Base-by-base conservation (phyloP, 2,329 filamentous ascomycete species). In the Phialophora verrucosa region DNA sequence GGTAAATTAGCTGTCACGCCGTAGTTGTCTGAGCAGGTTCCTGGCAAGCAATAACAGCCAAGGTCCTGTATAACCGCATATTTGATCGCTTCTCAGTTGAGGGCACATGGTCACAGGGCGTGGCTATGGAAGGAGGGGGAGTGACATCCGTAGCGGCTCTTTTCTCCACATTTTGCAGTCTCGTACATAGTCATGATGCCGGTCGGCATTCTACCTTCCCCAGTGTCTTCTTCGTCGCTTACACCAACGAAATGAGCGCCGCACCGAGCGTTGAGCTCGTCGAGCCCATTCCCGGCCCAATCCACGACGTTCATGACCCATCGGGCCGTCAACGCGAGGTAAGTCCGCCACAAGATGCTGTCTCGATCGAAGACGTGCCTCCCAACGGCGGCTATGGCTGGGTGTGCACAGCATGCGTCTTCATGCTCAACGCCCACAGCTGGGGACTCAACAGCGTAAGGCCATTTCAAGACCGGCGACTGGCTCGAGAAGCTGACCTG, bases 331-430 rank as follows among this genome's bases (percentile, higher is more conserved):
- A 61, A 51, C 12, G 31, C 14, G 53, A 56, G 31, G 58, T 35
- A 38, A 42, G 27, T n/a, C 64, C 55, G 27, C 64, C 60, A 35
- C 60, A 35, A 49, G 60, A 66, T 54, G 64, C 60, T n/a, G 60
- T 66, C n/a, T 59, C 64, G 20, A 50, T 38, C 10, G 64, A 66
- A 56, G 64, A 66, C 29, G 50, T 63, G 14, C 64, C 64, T 38
- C 64, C 64, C 23, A 63, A 77, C 42, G 75, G 75, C 8, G 76
- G 76, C 4, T 77, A 77, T 69, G 76, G 74, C 51, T 77, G 76
- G 75, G 67, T 77, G 4, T 66, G 66, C 62, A 62, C 73, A 4
- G 63, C 65, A 4, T 69, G 71, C 10, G 70, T 67, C 3, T 75
- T 76, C 64, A 62, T 71, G 35, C 72, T 75, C 63, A 76, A 76